These are phyloP conservation scores for Apiosordaria backusii DNA, from an alignment of 495 filamentous ascomycete genomes.

Conservation along the genomic window DNA sequence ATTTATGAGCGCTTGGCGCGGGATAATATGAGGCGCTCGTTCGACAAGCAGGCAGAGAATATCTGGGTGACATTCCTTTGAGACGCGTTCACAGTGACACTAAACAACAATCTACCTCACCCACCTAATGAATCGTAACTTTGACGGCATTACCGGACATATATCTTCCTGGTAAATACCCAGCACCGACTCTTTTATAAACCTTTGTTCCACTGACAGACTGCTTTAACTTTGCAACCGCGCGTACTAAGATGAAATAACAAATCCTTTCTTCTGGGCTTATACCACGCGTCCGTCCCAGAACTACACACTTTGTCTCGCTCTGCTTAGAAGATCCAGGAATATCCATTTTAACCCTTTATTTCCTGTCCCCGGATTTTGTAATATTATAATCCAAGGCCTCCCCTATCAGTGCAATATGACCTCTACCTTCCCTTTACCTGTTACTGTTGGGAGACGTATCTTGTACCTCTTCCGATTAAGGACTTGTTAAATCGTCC, in stretches of 20 bases:
- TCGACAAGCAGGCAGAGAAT: too few relatives aligned
- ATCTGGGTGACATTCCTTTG: too few relatives aligned
- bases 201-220: neutral
- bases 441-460: neutral
- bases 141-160: neutral
- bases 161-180: neutral
- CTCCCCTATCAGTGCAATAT: neutral
- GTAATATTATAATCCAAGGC: slow-evolving; percentile 1
- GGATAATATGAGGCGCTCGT: too few relatives aligned
- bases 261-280: neutral
- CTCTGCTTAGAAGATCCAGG: neutral
- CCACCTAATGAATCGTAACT: neutral
- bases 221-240: neutral
- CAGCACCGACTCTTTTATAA: slow-evolving; percentile 6
- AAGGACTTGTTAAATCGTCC: slow-evolving; percentile 10
- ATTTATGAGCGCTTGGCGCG: too few relatives aligned
- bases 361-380: neutral
- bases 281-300: neutral
- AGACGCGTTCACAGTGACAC: too few relatives aligned
- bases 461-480: neutral
- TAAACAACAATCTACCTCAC: too few relatives aligned
- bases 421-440: neutral
- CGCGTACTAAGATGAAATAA: neutral
- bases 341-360: neutral
- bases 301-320: neutral